Percentiles rank a stretch among this genome's conserved stretches.
Conservation (phyloP, 768 basidiomycete genomes). For the Naganishia friedmannii region DNA sequence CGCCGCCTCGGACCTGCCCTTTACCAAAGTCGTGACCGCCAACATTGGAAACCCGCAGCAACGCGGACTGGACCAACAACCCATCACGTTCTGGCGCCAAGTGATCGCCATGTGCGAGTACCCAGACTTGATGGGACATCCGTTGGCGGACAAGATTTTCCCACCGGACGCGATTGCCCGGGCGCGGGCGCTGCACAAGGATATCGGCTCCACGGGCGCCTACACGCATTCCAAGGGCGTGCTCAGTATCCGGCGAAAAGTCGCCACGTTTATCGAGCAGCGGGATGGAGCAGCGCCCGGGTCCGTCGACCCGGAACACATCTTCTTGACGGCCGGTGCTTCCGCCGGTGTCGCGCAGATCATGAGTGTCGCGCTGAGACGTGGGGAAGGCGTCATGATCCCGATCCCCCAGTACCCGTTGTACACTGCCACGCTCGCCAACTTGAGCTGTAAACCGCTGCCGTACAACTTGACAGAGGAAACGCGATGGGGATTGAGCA, state of each 20-base stretch:
- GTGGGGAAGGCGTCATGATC: constrained; percentile 58
- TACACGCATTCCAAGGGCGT: constrained; percentile 96
- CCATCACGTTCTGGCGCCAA: constrained; percentile 89
- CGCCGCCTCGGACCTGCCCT: constrained; percentile 60
- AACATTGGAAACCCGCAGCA: constrained; percentile 99
- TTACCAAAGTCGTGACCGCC: constrained; percentile 81
- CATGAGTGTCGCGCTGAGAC: constrained; percentile 45
- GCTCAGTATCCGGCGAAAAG: constrained; percentile 76
- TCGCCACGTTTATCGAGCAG: constrained; percentile 85
- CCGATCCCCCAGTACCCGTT: constrained; percentile 98
- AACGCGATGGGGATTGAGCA: constrained; percentile 76
- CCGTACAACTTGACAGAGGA: constrained; percentile 87
- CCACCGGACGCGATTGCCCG: constrained; percentile 80
- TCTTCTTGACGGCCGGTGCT: constrained; percentile 93
- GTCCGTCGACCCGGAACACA: constrained; percentile 73
- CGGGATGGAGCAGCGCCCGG: constrained; percentile 70
- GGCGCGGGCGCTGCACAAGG: constrained; percentile 71
- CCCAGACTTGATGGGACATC: constrained; percentile 74
- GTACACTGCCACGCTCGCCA: constrained; percentile 90
- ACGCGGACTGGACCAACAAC: constrained; percentile 85
- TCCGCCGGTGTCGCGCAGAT: constrained; percentile 78
- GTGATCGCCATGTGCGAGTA: constrained; percentile 89
- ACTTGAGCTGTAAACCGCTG: constrained; percentile 71
- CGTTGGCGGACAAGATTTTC: constrained; percentile 65
- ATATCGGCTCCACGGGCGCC: constrained; percentile 89